Base-by-base conservation (phyloP, 139 green algal species). In the Picochlorum sp. region DNA sequence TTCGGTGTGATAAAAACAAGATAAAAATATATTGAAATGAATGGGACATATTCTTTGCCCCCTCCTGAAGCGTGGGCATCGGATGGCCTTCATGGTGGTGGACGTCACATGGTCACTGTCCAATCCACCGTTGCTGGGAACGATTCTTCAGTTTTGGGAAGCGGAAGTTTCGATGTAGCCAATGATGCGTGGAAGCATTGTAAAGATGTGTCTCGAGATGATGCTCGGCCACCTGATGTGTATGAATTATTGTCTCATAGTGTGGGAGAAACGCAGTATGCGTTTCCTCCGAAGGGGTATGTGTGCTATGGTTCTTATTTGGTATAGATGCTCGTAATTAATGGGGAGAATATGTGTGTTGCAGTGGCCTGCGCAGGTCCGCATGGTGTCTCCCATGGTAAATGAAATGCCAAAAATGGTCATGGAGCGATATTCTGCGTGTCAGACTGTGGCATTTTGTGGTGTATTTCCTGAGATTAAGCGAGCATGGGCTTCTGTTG, bases 401-500 rank as follows among this genome's bases (percentile, higher is more conserved):
- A 66, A 68, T 3, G 81, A 90, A 59, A 81, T 95, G 68, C 87
- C 87, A 13, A 63, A 68, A 11, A 82, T 88, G 78, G 86, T 95
- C 26, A 75, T 87, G 62, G 87, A 96, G 23, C 87, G 89, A 30
- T 90, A 94, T 72, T 70, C 73, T 4, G 66, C 77, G 15, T 88
- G 84, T 71, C 80, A 89, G 69, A 82, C 79, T 7, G 90, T 92
- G 59, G 92, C 86, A 69, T 92, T 95, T 72, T 95, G 85, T 63
- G 92, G 92, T 26, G 71, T 94, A 18, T 95, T 97, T 57, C 84
- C 91, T 0, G 55, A 81, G 6, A 88, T 96, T 62, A 54, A 78
- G 5, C 77, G 82, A 7, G 91, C 89, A 8, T 97, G 91, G 91
- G 90, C 89, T 1, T 89, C 83, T 13, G 83, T 97, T 0, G 88